Base-by-base conservation (phyloP, 2,329 filamentous ascomycete species). In the Calonectria pseudoturangicola region DNA sequence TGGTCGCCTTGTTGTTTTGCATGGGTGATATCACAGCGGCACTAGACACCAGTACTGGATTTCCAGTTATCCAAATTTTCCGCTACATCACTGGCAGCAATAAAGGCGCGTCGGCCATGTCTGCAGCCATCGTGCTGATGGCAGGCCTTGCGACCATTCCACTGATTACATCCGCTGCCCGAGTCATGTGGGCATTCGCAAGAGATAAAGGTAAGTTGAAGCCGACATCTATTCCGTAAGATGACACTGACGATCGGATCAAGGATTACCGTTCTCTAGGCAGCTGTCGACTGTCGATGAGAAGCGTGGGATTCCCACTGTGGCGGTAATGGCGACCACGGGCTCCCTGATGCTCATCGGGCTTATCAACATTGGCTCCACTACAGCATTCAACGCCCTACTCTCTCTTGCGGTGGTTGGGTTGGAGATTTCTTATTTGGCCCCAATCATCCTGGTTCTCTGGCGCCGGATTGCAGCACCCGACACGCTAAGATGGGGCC, bases 321-420 rank as follows among this genome's bases (percentile, higher is more conserved):
- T 73, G 3, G 73, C 75, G 6, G 71, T 77, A 0, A 0, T 72
- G 0, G 28, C 66, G 0, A 69, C 70, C 1, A 74, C 66, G 0
- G 56, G 72, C 5, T 13, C 77, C 0, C 50, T 77, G 12, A 74
- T 76, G 51, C 43, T 78, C 1, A 48, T 78, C 0, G 73, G 76
- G 7, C 76, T 78, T 4, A 75, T 78, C 67, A 78, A 78, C 21
- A 77, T 78, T 3, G 76, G 75, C 4, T 78, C 76, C 0, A 77
- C 76, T 0, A 78, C 76, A 0, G 76, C 76, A 2, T 75, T 78
- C 60, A 78, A 76, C 21, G 76, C 76, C 0, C 68, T 78, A 1
- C 63, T 78, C 0, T 77, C 75, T 0, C 51, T 78, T 1, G 69
- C 76, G 2, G 69, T 76, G 0, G 71, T 78, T 0, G 66, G 74